Evolutionary conservation across 2,329 filamentous ascomycete species (phyloP).

Genomic region (Fonsecaea pedrosoi): DNA sequence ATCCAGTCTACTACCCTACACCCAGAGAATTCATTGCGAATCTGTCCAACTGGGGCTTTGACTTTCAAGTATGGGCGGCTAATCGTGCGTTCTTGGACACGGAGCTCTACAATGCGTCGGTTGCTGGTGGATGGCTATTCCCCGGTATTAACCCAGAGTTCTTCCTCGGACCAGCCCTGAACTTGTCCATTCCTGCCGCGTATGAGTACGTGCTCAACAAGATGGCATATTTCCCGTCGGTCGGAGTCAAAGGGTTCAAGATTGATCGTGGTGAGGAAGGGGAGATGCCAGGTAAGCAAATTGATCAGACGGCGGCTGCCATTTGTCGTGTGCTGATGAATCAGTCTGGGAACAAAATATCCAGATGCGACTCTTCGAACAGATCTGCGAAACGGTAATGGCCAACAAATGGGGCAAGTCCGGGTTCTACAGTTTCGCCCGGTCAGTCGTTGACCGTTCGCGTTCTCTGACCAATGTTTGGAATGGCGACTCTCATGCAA

Average conservation of each 20-base stretch:
- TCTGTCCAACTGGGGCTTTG: constrained; percentile 13
- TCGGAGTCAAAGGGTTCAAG: constrained; percentile 13
- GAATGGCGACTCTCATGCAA: constrained; percentile 17
- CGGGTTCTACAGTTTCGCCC: constrained; percentile 16
- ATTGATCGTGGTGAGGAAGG: constrained; percentile 14
- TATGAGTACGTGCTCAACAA: constrained; percentile 15
- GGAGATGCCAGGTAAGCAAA: constrained; percentile 15
- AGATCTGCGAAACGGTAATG: constrained; percentile 11
- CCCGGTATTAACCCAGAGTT: constrained; percentile 9
- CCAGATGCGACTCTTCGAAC: constrained; percentile 16
- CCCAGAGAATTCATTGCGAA: constrained; percentile 17
- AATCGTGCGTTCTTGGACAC: constrained; percentile 13
- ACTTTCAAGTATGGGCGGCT: constrained; percentile 14
- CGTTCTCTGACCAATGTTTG: constrained; percentile 12
- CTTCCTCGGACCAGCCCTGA: constrained; percentile 14
- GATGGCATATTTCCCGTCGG: constrained; percentile 11
- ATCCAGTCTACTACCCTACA: constrained; percentile 8
- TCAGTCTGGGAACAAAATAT: constrained; percentile 19
- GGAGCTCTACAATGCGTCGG: constrained; percentile 13
- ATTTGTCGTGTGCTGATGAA: background rate
- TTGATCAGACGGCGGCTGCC: background rate
- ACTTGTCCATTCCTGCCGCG: constrained; percentile 13
- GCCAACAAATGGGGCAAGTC: constrained; percentile 18
- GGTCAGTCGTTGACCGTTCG: constrained; percentile 9
- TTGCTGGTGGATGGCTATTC: constrained; percentile 14